These are phyloP conservation scores for Jamesozyma rosinii DNA, from an alignment of 805 yeast species.

Conservation along the genomic window DNA sequence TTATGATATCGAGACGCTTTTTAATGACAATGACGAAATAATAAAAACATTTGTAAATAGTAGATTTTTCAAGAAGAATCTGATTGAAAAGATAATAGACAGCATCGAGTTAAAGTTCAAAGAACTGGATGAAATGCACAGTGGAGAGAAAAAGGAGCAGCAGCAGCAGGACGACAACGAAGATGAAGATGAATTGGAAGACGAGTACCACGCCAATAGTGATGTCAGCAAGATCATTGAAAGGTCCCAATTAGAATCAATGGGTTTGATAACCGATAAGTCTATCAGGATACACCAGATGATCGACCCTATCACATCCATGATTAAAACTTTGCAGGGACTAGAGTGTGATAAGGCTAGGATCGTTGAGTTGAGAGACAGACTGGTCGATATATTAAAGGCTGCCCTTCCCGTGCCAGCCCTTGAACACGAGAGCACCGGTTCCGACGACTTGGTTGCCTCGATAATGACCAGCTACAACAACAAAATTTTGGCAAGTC, in stretches of 20 bases:
- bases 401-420: not conserved
- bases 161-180: not conserved
- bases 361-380: conserved; percentile 4
- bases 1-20: conserved; percentile 9
- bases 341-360: conserved; percentile 2
- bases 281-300: conserved; percentile 3
- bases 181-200: not conserved
- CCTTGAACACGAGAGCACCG: not conserved
- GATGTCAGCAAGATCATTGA: conserved; percentile 5
- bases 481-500: not conserved
- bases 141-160: no score
- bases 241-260: conserved; percentile 5
- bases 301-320: conserved; percentile 3
- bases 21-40: conserved; percentile 4
- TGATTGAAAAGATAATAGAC: not conserved
- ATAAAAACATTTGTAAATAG: not conserved
- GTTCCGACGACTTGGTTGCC: not conserved
- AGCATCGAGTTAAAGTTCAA: conserved; percentile 4
- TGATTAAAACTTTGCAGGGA: conserved; percentile 6
- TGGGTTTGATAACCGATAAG: conserved; percentile 6
- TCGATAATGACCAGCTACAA: not conserved
- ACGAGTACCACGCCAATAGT: not conserved
- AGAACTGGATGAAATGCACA: conserved; percentile 7
- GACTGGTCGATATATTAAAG: not conserved
- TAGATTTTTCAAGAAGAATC: not conserved